These are phyloP conservation scores for Bimuria novae-zelandiae DNA, from an alignment of 2,329 filamentous ascomycete genomes.

Conservation along the genomic window DNA sequence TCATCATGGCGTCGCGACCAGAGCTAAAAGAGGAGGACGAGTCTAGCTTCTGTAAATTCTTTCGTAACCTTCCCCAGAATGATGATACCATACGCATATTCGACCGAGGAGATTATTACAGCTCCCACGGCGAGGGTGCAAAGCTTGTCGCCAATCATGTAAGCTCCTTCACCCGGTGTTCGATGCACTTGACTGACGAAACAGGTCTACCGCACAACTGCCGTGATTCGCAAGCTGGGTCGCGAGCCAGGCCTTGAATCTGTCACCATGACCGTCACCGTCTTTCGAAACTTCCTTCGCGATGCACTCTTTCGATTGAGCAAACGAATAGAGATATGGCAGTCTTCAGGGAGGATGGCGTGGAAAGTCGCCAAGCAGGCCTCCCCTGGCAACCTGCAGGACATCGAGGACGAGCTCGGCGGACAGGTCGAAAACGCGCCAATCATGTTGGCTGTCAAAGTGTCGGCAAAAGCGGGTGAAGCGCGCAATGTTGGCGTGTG, in stretches of 20 bases:
- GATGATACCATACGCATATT: conserved; percentile 86
- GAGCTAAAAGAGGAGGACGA: conserved; percentile 85
- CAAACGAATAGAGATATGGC: conserved; percentile 90
- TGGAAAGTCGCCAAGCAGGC: conserved; percentile 92
- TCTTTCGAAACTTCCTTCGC: conserved; percentile 92
- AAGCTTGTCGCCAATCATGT: conserved; percentile 80
- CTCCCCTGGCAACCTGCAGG: conserved; percentile 93
- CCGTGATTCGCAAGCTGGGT: conserved; percentile 88
- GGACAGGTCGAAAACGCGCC: conserved; percentile 85
- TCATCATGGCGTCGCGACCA: conserved; percentile 58
- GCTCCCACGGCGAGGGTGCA: conserved; percentile 86
- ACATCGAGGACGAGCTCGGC: conserved; percentile 93
- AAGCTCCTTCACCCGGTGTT: conserved; percentile 29
- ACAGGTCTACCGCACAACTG: conserved; percentile 93
- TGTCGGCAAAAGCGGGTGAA: conserved; percentile 84
- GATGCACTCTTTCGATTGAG: conserved; percentile 91
- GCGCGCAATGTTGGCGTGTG: conserved; percentile 89
- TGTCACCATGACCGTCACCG: conserved; percentile 92
- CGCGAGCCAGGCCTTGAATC: conserved; percentile 84
- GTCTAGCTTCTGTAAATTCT: conserved; percentile 94
- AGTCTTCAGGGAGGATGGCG: conserved; percentile 76
- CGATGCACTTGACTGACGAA: not conserved
- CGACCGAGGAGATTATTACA: conserved; percentile 93
- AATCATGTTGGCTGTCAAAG: conserved; percentile 93
- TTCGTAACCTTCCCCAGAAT: conserved; percentile 77